Evolutionary conservation across 2,329 filamentous ascomycete genomes (phyloP).

Genomic region (Aspergillus sp.): DNA sequence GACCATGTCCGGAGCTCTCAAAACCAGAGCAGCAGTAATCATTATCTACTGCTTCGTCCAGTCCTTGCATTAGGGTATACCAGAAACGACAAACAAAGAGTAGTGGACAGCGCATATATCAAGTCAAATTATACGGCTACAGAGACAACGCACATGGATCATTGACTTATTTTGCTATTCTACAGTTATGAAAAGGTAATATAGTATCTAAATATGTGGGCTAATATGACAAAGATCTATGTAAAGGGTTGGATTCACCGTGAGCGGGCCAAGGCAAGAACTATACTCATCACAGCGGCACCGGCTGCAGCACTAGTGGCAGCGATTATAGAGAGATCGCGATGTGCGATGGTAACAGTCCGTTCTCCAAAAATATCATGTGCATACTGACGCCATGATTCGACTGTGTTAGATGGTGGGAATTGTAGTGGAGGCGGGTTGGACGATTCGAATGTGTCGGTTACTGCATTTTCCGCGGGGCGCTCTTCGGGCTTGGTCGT

Average conservation of each 20-base stretch:
- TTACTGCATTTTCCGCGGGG: constrained; percentile 1
- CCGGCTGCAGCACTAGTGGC: constrained; percentile 67
- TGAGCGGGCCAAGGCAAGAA: constrained; percentile 53
- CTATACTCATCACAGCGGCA: constrained; percentile 57
- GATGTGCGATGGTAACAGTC: constrained; percentile 62
- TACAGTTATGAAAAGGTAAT: neutral
- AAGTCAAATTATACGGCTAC: neutral
- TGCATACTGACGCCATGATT: constrained; percentile 51
- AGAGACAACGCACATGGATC: neutral
- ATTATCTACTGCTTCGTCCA: no score
- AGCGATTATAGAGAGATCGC: constrained; percentile 68
- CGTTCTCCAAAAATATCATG: constrained; percentile 67
- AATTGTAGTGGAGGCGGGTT: constrained; percentile 25
- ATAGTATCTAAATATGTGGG: neutral
- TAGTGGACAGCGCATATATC: neutral
- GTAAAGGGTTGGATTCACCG: constrained; percentile 28
- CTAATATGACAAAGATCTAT: neutral
- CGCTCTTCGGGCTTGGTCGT: neutral
- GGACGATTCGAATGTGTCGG: constrained; percentile 17
- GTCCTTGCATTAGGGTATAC: no score
- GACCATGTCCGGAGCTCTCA: no score
- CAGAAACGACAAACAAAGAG: no score
- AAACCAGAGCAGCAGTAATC: no score
- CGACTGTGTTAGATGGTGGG: constrained; percentile 28
- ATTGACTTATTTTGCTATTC: neutral